Base-by-base conservation (phyloP, 257 asterid genomes). In the Asclepias syriaca region DNA sequence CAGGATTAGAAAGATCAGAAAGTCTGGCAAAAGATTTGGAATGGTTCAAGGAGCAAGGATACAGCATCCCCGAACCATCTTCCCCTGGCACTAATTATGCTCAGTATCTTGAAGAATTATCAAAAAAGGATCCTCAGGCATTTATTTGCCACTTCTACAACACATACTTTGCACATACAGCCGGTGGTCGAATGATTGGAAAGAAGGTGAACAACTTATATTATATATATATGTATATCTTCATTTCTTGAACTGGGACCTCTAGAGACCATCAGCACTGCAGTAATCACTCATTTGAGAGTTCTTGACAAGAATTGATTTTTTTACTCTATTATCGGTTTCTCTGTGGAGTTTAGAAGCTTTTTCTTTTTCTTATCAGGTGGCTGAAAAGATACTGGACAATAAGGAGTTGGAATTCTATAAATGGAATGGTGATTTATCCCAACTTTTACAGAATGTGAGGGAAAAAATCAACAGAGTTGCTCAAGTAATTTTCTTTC, bases 151-250 rank as follows among this genome's bases (percentile, higher is more conserved):
- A 94, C 78, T 94, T 94, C 79, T 94, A 94, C 87, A 94, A 91
- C 79, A 88, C 84, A 29, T 94, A 91, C 84, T 94, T 94, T 72
- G 99, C 97, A 37, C 99, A 94, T 84, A 57, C 98, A 8, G 99
- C 99, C 78, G 99, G 99, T 72, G 99, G 99, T 58, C 85, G 98
- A 81, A 94, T 94, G 99, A 94, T 94, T 0, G 99, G 99, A 79
- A 86, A 79, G 77, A 94, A 94, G 97, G 98, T 94, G 19, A 68
- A 58, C 29, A 16, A 43, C 15, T 27, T 50, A 53, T 53, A 53
- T 53, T 18, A 18, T 16, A 53, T 53, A 46, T 18, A 24, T 24
- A 24, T 24, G 0, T 24, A 24, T 18, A 48, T 29, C 46, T 11
- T 72, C 49, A 19, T n/a, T n/a, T 63, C 22, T 27, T 46, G 60